Evolutionary conservation across 2,329 filamentous ascomycete species (phyloP).

Genomic region (Septoria petroselini): DNA sequence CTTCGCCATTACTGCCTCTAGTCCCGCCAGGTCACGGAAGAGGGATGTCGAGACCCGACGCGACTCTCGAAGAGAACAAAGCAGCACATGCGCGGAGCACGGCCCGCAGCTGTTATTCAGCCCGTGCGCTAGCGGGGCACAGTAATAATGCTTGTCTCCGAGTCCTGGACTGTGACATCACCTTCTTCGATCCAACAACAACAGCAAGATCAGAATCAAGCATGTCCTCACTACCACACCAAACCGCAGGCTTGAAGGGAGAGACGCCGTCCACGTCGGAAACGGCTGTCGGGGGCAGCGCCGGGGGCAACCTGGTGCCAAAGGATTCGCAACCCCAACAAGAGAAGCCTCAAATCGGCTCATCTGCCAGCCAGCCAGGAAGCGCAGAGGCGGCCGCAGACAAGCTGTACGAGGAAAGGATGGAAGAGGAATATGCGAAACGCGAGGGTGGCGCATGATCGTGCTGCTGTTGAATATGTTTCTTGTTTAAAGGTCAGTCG

Average conservation of each 20-base stretch:
- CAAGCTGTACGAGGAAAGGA: constrained; percentile 42
- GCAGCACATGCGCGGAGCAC: no score
- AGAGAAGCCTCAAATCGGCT: constrained; percentile 26
- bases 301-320: constrained; percentile 23
- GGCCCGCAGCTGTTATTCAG: no score
- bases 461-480: no score
- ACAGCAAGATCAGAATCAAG: constrained; percentile 2
- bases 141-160: no score
- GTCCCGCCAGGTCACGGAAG: no score
- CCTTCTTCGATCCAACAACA: background rate
- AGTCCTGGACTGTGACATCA: background rate
- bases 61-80: no score
- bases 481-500: background rate
- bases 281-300: constrained; percentile 26
- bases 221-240: constrained; percentile 27
- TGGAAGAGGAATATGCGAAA: constrained; percentile 48
- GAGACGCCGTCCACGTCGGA: constrained; percentile 33
- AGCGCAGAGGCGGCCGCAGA: constrained; percentile 37
- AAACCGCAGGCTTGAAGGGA: constrained; percentile 23
- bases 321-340: constrained; percentile 23
- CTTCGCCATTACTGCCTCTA: constrained; percentile 32
- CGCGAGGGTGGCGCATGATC: constrained; percentile 42
- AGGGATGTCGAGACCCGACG: no score
- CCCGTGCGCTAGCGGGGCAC: no score
- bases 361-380: constrained; percentile 32